Conservation (phyloP, 306 rosid species). For the Ceratonia siliqua region DNA sequence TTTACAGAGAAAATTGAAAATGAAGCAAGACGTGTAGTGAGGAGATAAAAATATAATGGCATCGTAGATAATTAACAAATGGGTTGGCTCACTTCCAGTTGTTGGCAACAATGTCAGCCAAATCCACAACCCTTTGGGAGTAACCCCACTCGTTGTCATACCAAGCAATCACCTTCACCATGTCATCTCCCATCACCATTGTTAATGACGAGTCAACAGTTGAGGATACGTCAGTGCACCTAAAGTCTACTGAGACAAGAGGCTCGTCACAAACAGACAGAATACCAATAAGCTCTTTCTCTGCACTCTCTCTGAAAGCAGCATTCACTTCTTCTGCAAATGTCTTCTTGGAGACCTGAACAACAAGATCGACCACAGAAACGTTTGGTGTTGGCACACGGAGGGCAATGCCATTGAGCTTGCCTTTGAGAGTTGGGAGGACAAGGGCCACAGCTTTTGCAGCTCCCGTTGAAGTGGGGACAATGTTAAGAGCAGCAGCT, state of each 20-base stretch:
- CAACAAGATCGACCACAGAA: constrained; percentile 91
- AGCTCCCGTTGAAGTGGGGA: constrained; percentile 97
- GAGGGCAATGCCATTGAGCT: constrained; percentile 89
- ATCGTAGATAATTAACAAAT: neutral
- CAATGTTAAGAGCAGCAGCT: constrained; percentile 96
- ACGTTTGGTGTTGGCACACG: constrained; percentile 99
- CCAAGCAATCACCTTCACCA: constrained; percentile 99
- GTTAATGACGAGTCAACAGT: constrained; percentile 94
- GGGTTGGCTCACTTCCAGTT: constrained; percentile 66
- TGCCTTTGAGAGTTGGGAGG: constrained; percentile 89
- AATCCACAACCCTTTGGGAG: constrained; percentile 97
- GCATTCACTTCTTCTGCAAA: constrained; percentile 96
- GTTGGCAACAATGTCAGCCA: constrained; percentile 96
- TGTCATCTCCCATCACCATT: constrained; percentile 97
- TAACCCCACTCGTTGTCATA: constrained; percentile 98
- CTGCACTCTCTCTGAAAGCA: constrained; percentile 87
- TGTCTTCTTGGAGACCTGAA: constrained; percentile 90
- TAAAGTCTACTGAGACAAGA: constrained; percentile 87
- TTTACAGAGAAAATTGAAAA: constrained; percentile 36
- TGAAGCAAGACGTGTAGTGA: constrained; percentile 19
- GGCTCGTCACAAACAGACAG: constrained; percentile 96
- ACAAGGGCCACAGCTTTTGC: constrained; percentile 99
- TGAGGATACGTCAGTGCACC: constrained; percentile 95
- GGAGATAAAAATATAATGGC: constrained; percentile 38
- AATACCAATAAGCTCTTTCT: constrained; percentile 71